A percentile compares a stretch with the other conserved stretches of the same genome.
Evolutionary conservation across 2,329 filamentous ascomycete species (phyloP).

Genomic region (Colletotrichum tropicale): DNA sequence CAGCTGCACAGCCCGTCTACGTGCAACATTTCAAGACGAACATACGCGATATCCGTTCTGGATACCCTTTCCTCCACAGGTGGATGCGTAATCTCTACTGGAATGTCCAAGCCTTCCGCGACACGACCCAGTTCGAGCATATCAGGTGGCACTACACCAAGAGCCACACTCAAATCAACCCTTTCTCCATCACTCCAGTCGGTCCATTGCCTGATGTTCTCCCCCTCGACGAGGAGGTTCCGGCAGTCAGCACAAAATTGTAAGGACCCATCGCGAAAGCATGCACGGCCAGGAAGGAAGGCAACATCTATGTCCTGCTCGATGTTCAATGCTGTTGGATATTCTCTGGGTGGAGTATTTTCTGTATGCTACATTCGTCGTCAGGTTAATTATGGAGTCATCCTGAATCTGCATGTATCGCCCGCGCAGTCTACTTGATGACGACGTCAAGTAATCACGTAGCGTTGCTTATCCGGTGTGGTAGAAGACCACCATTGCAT

Average conservation of each 20-base stretch:
- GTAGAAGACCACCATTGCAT: not conserved
- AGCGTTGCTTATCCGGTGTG: not conserved
- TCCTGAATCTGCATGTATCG: not conserved
- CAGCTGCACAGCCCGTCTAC: conserved; percentile 62
- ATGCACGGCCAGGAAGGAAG: not conserved
- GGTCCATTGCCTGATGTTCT: conserved; percentile 86
- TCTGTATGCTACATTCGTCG: not conserved
- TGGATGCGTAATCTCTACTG: conserved; percentile 90
- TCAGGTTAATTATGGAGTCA: not conserved
- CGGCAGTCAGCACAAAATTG: conserved; percentile 45
- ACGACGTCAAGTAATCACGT: not conserved
- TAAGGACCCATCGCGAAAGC: not conserved
- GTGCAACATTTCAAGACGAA: conserved; percentile 92
- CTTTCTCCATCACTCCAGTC: conserved; percentile 77
- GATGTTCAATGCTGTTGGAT: not conserved
- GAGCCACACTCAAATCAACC: conserved; percentile 71
- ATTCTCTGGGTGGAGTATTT: not conserved
- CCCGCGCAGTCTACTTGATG: not conserved
- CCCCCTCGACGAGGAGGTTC: conserved; percentile 77
- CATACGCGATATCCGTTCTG: conserved; percentile 80
- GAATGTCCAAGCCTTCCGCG: conserved; percentile 76
- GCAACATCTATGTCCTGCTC: not conserved
- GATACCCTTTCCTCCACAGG: conserved; percentile 79
- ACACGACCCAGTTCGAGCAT: conserved; percentile 91
- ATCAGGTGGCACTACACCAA: conserved; percentile 81